Evolutionary conservation across 805 yeast species (phyloP), one percentile per base, ranked within the genome.

Genomic region (Barnettozyma botsteinii): DNA sequence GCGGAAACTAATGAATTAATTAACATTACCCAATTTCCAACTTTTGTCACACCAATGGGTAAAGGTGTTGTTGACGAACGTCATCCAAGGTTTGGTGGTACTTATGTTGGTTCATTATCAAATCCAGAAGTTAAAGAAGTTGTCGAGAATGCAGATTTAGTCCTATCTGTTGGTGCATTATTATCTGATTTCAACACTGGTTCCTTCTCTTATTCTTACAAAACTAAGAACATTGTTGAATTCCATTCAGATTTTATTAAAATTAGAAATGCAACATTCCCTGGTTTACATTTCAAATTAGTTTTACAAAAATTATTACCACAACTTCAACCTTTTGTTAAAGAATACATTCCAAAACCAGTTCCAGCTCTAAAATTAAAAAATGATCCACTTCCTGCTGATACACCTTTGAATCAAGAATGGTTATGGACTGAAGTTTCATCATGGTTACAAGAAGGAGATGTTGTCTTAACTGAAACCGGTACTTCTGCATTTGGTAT

Each of bases 161-260:
- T 85, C 42, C 62, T 85, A 45, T 80, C 91, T 25, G 73, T 85
- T 52, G 95, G 95, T 63, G 89, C 88, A 37, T 67, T 85, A 59
- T 68, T 85, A 57, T 84, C 93, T 37, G 95, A 85, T 65, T 86
- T 82, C 77, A 85, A 85, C 73, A 85, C 95, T 36, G 95, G 95
- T 59, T 82, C 94, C 17, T 81, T 81, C 70, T 77, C 87, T 27
- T 81, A 81, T 67, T 73, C 81, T 42, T 80, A 80, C 69, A 73
- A 77, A 62, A 81, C 89, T 53, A 77, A 74, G 63, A 81, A 81
- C 67, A 74, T 81, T 55, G 75, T 81, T 49, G 89, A 81, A 67
- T 79, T 81, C 75, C 89, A 81, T 66, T 80, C 88, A 15, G 84
- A 81, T 65, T 71, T 77, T 68, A 76, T 79, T 59, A 80, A 80